Percentiles rank a stretch among this genome's conserved stretches.
Evolutionary conservation across 768 basidiomycete genomes (phyloP).

Genomic region (Suillus americanus): DNA sequence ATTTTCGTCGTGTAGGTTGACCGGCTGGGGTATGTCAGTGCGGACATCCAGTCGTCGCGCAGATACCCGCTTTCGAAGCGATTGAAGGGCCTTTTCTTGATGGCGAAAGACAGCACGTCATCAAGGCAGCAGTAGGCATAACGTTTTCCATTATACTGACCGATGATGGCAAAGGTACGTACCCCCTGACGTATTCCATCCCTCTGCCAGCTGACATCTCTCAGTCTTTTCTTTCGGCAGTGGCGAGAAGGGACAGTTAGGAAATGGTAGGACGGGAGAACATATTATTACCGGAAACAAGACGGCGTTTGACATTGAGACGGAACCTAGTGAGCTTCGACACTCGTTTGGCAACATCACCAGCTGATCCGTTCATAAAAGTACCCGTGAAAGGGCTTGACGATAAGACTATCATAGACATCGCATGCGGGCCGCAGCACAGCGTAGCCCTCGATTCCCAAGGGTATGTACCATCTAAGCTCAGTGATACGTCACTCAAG

Average conservation of each 20-base stretch:
- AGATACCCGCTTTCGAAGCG: conserved; percentile 64
- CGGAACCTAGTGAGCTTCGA: conserved; percentile 53
- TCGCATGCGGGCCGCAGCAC: conserved; percentile 88
- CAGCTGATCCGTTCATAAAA: conserved; percentile 24
- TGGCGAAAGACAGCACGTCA: conserved; percentile 62
- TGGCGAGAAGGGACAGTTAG: conserved; percentile 90
- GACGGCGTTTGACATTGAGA: conserved; percentile 76
- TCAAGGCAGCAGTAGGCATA: conserved; percentile 78
- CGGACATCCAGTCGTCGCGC: conserved; percentile 64
- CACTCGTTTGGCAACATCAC: conserved; percentile 2
- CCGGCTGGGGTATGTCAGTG: conserved; percentile 45
- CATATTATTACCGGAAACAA: conserved; percentile 85
- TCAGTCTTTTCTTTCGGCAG: conserved; percentile 88
- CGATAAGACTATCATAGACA: conserved; percentile 75
- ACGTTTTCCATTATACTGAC: conserved; percentile 85
- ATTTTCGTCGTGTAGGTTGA: background rate
- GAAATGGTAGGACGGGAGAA: conserved; percentile 92
- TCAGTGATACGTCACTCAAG: background rate
- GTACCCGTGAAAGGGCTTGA: conserved; percentile 76
- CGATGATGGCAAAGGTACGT: conserved; percentile 73
- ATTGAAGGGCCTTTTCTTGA: conserved; percentile 58
- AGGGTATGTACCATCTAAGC: conserved; percentile 46
- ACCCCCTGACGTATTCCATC: background rate
- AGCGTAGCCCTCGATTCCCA: conserved; percentile 75
- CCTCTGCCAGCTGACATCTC: conserved; percentile 4